These are phyloP conservation scores for Metschnikowia gruessii DNA, from an alignment of 805 yeast genomes.

Conservation along the genomic window DNA sequence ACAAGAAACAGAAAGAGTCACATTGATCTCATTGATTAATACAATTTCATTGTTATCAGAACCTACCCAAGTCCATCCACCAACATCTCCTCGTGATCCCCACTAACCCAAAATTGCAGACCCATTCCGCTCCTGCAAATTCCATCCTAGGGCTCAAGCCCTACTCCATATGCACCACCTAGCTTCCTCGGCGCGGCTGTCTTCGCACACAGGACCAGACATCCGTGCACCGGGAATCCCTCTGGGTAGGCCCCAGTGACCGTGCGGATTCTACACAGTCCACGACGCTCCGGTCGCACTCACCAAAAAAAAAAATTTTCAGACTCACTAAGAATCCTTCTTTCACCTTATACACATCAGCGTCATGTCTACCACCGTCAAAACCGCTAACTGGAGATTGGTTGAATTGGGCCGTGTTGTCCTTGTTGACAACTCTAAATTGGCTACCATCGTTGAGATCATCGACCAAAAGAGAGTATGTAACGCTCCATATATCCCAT, in stretches of 20 bases:
- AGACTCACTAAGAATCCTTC: slow-evolving; percentile 10
- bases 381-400: slow-evolving; percentile 98
- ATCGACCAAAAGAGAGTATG: slow-evolving; percentile 98
- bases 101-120: no score
- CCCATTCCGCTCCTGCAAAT: no score
- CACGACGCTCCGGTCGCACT: slow-evolving; percentile 14
- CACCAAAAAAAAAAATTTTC: slow-evolving; percentile 19
- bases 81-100: no score
- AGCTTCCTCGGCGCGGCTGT: not conserved
- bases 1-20: no score
- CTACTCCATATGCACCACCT: slow-evolving; percentile 9
- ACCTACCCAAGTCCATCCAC: no score
- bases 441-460: slow-evolving; percentile 97
- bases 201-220: not conserved
- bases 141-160: slow-evolving; percentile 19
- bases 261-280: slow-evolving; percentile 13
- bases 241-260: not conserved
- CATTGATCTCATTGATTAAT: no score
- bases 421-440: slow-evolving; percentile 78
- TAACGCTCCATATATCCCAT: slow-evolving; percentile 20
- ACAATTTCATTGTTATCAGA: no score
- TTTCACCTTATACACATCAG: slow-evolving; percentile 16
- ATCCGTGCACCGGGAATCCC: slow-evolving; percentile 10
- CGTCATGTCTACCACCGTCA: slow-evolving; percentile 57
- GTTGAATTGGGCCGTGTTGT: slow-evolving; percentile 99